These are phyloP conservation scores for Proliferodiscus dingleyae DNA, from an alignment of 2,329 filamentous ascomycete species.

Conservation along the genomic window DNA sequence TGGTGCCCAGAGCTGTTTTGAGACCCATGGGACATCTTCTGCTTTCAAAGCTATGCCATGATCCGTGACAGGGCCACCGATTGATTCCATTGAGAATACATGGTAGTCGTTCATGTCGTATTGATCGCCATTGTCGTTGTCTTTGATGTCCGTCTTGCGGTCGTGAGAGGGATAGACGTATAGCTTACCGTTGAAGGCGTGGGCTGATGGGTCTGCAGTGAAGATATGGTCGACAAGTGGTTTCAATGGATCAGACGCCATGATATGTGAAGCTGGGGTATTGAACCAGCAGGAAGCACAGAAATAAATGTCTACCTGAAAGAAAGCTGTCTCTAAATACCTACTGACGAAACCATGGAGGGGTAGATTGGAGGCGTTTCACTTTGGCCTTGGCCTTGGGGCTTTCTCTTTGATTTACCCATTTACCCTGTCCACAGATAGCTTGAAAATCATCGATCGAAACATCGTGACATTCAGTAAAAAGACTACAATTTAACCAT, in stretches of 20 bases:
- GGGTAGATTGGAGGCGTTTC: background rate
- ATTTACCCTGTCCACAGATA: background rate
- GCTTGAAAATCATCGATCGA: background rate
- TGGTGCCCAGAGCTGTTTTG: conserved; percentile 76
- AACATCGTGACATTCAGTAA: background rate
- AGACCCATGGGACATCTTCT: conserved; percentile 69
- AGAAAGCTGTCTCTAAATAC: conserved; percentile 3
- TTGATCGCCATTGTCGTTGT: conserved; percentile 82
- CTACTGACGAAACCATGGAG: background rate
- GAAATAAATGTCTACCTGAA: background rate
- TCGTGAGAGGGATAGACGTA: conserved; percentile 83
- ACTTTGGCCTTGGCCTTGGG: background rate
- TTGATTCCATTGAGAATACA: conserved; percentile 58
- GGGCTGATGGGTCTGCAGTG: conserved; percentile 75
- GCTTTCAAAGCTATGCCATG: conserved; percentile 65
- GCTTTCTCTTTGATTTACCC: background rate
- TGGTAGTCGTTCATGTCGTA: conserved; percentile 85
- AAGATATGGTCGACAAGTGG: conserved; percentile 57
- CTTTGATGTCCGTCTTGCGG: conserved; percentile 65
- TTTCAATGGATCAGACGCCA: conserved; percentile 10
- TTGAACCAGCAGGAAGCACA: background rate
- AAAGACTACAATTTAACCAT: background rate
- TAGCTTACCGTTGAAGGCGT: conserved; percentile 69
- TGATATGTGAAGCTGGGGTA: background rate
- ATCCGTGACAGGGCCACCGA: conserved; percentile 58